phyloP scores from a whole-genome alignment of 2,329 filamentous ascomycete species.

The Colletotrichum sp. region DNA sequence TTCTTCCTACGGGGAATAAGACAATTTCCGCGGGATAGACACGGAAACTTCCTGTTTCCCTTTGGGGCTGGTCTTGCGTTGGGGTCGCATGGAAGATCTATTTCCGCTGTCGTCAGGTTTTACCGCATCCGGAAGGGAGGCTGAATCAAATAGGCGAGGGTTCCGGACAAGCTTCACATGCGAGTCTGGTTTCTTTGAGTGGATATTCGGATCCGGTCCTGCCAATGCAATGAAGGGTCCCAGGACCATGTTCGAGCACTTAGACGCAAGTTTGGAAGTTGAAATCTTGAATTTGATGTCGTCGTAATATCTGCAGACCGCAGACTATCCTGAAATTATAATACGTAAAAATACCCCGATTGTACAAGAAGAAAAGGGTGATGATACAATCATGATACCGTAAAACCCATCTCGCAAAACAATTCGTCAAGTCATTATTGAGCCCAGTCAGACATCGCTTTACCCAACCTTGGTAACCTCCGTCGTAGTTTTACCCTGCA shows the following conservation, averaged over 20 bases:
- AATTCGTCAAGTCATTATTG: neutral
- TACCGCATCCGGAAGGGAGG: neutral
- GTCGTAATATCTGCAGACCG: neutral
- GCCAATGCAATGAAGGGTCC: fast-evolving
- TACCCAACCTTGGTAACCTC: neutral
- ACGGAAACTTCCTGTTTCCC: neutral
- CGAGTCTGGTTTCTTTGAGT: neutral
- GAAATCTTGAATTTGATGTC: neutral
- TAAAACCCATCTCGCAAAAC: neutral
- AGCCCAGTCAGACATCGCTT: neutral
- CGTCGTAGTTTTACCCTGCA: neutral
- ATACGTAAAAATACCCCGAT: neutral
- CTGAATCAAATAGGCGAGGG: neutral
- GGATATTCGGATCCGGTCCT: neutral
- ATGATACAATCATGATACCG: neutral
- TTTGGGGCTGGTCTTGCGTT: neutral
- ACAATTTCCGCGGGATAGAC: neutral
- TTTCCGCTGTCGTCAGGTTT: neutral
- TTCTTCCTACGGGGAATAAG: neutral
- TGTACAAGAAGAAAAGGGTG: neutral
- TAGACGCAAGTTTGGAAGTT: neutral
- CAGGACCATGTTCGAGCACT: neutral
- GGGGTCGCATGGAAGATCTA: neutral
- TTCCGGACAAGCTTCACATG: neutral
- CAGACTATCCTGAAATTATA: neutral